Conservation (phyloP, 2,329 filamentous ascomycete genomes). For the Microdochium paspali region DNA sequence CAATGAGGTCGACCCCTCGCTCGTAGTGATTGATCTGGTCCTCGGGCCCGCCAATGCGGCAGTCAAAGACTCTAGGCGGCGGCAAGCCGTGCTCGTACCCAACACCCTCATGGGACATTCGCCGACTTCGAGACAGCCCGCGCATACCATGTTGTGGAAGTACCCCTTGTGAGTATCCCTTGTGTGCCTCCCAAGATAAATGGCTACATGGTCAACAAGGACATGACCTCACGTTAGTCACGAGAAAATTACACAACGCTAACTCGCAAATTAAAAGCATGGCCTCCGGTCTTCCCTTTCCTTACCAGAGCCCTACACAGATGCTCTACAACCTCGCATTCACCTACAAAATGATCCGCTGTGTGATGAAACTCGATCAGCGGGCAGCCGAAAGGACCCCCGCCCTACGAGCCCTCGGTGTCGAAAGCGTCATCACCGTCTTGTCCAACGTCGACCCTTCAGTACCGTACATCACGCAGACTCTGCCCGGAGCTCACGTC, state of each 20-base stretch:
- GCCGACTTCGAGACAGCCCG: neutral
- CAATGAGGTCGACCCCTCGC: neutral
- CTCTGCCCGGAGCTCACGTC: neutral
- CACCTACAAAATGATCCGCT: neutral
- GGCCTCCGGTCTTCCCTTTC: neutral
- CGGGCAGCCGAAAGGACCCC: neutral
- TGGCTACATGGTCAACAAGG: no score
- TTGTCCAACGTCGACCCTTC: neutral
- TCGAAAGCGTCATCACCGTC: neutral
- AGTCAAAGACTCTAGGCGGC: neutral
- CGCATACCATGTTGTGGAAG: neutral
- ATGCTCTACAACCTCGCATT: neutral
- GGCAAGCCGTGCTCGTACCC: neutral
- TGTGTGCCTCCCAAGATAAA: no score
- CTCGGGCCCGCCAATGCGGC: neutral
- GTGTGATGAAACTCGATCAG: neutral
- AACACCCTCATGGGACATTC: neutral
- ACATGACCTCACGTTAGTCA: neutral
- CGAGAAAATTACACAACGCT: neutral
- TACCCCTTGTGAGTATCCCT: neutral
- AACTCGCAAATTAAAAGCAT: neutral
- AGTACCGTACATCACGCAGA: neutral
- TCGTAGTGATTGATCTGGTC: neutral
- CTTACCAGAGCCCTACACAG: neutral
- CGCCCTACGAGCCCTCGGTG: neutral